A percentile compares a stretch with the other conserved stretches of the same genome.
phyloP scores from a whole-genome alignment of 257 asterid genomes.

The Parsonsia alboflavescens region DNA sequence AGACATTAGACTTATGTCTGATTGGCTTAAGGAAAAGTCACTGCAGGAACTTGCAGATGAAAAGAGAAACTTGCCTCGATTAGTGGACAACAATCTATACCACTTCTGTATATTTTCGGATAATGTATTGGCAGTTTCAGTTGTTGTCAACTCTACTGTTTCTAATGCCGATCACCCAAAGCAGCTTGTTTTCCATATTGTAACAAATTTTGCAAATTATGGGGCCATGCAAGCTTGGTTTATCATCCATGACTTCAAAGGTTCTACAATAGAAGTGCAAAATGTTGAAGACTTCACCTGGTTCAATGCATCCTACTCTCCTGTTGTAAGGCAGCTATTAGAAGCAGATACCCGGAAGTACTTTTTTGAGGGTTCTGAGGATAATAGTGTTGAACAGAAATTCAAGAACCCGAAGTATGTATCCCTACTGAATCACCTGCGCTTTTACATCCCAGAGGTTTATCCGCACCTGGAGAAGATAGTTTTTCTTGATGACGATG shows the following conservation, averaged over 20 bases:
- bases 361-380: slow-evolving; percentile 39
- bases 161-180: slow-evolving; percentile 73
- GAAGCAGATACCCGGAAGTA: slow-evolving; percentile 30
- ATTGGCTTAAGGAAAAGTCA: slow-evolving; percentile 56
- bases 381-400: slow-evolving; percentile 37
- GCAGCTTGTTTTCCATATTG: slow-evolving; percentile 83
- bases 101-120: slow-evolving; percentile 90
- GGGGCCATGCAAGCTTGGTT: slow-evolving; percentile 94
- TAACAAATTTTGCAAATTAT: slow-evolving; percentile 57
- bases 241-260: slow-evolving; percentile 58
- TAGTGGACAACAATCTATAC: slow-evolving; percentile 70
- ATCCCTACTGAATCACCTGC: slow-evolving; percentile 61
- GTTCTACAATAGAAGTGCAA: slow-evolving; percentile 68
- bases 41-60: slow-evolving; percentile 50
- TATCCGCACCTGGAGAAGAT: slow-evolving; percentile 81
- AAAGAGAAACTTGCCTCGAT: slow-evolving; percentile 61
- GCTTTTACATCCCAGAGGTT: slow-evolving; percentile 79
- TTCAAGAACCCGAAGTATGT: slow-evolving; percentile 56
- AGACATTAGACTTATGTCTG: slow-evolving; percentile 52
- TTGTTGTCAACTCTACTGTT: slow-evolving; percentile 71
- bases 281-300: slow-evolving; percentile 63
- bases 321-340: slow-evolving; percentile 47
- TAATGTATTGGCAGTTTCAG: slow-evolving; percentile 71
- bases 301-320: slow-evolving; percentile 68
- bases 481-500: slow-evolving; percentile 79